These are phyloP conservation scores for Tardiomyces digboiensis DNA, from an alignment of 1,139 yeast species.

Conservation along the genomic window DNA sequence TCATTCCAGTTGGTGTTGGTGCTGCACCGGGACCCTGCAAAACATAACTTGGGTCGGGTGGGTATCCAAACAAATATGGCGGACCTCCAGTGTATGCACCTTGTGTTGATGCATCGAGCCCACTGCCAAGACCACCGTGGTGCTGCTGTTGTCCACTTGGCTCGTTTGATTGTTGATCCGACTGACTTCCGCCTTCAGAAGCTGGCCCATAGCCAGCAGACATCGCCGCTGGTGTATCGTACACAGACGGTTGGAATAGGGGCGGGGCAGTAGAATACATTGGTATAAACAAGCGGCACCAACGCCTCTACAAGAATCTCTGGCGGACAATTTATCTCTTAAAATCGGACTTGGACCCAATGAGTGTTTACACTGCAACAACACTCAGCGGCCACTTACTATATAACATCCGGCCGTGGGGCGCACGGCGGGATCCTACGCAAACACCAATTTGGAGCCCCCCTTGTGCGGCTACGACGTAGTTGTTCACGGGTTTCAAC, in stretches of 20 bases:
- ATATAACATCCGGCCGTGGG: neutral
- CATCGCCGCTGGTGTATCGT: neutral
- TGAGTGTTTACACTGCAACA: too few species aligned
- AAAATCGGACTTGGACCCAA: too few species aligned
- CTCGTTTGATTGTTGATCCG: too few species aligned
- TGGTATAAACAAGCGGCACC: too few species aligned
- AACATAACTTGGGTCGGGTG: neutral
- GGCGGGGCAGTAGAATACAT: neutral
- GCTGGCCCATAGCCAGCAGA: neutral
- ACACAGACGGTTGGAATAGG: neutral
- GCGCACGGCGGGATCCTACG: neutral
- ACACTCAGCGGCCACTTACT: too few species aligned
- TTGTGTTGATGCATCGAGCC: too few species aligned
- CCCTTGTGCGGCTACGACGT: neutral
- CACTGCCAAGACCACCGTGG: too few species aligned
- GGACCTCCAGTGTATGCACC: neutral
- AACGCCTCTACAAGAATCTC: too few species aligned
- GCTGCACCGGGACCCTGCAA: neutral
- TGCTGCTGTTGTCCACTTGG: too few species aligned
- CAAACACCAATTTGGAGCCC: neutral
- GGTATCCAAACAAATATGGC: neutral
- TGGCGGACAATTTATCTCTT: too few species aligned
- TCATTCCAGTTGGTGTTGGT: neutral
- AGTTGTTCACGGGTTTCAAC: neutral
- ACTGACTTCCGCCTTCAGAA: neutral